These are phyloP conservation scores for Aspergillus piperis DNA, from an alignment of 2,329 filamentous ascomycete genomes.

Conservation along the genomic window DNA sequence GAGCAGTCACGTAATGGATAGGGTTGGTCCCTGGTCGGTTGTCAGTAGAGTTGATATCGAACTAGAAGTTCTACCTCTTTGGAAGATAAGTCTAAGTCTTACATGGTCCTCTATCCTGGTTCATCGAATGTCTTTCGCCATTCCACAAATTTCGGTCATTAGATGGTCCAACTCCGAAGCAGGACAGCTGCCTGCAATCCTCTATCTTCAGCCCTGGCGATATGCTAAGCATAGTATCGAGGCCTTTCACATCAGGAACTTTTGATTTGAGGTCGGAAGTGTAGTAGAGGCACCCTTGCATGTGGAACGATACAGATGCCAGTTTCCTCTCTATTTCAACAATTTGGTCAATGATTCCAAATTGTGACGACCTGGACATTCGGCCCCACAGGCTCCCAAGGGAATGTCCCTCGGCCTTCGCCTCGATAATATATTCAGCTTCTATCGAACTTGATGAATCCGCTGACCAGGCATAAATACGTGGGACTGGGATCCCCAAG, in stretches of 20 bases:
- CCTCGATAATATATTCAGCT: conserved; percentile 43
- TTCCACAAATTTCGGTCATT: conserved; percentile 16
- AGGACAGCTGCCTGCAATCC: background rate
- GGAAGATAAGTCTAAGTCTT: background rate
- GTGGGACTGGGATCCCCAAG: conserved; percentile 37
- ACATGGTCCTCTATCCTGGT: conserved; percentile 21
- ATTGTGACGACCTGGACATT: conserved; percentile 13
- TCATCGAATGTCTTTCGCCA: conserved; percentile 8
- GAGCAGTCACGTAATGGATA: conserved; percentile 14
- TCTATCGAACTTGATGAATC: too few relatives aligned
- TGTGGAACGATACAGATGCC: conserved; percentile 20
- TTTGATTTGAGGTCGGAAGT: conserved; percentile 14
- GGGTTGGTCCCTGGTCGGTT: conserved; percentile 9
- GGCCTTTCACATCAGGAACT: background rate
- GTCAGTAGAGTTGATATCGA: background rate
- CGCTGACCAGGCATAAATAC: conserved; percentile 34
- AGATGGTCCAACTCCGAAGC: conserved; percentile 16
- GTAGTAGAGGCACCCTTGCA: conserved; percentile 27
- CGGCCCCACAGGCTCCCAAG: conserved; percentile 35
- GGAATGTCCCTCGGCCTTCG: conserved; percentile 32
- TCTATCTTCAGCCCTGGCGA: background rate
- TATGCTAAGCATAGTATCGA: background rate
- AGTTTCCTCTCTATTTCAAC: conserved; percentile 26
- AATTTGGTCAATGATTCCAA: conserved; percentile 20
- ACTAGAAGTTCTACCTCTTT: too few relatives aligned